Evolutionary conservation across 305 asterid species (phyloP), one percentile per base, ranked within the genome.

Genomic region (Solanum aculeatissimum): DNA sequence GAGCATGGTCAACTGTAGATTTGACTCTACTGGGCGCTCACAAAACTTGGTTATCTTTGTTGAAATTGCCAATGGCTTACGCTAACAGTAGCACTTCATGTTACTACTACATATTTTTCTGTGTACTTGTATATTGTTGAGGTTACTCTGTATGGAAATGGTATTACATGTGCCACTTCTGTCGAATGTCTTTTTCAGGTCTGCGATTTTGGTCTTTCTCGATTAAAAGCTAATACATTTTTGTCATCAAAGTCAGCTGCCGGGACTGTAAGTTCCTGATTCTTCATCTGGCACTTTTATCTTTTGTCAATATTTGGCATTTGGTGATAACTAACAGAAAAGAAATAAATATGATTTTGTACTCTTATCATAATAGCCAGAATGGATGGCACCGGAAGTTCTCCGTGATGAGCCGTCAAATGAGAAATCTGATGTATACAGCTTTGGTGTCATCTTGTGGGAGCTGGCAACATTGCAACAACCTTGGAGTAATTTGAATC

Each of bases 351-450:
- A 75, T 75, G 63, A 25, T 25, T 78, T 16, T 82, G 79, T 63
- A n/a, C 80, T 49, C 80, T 49, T 86, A 71, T 74, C 45, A 54
- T 84, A 86, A 85, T 86, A 97, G 98, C 98, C 98, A 23, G 99
- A 97, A 94, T 97, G 99, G 98, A 97, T 97, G 99, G 98, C 99
- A 83, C 99, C 99, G 70, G 99, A 96, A 94, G 99, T 96, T 85
- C 95, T 96, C 70, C 98, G 98, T 60, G 96, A 94, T 89, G 99
- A 96, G 89, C 98, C 88, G 77, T 95, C 98, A 86, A 95, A 96
- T 89, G 99, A 96, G 91, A 96, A 96, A 90, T 95, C 99, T 65
- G 99, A 97, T 78, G 91, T 94, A 7, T 97, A 95, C 90, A 97
- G 99, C 89, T 97, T 95, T 89, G 99, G 98, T 75, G 95, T 96